Evolutionary conservation across 306 rosid genomes (phyloP).

Genomic region (Sicyos baderoa): DNA sequence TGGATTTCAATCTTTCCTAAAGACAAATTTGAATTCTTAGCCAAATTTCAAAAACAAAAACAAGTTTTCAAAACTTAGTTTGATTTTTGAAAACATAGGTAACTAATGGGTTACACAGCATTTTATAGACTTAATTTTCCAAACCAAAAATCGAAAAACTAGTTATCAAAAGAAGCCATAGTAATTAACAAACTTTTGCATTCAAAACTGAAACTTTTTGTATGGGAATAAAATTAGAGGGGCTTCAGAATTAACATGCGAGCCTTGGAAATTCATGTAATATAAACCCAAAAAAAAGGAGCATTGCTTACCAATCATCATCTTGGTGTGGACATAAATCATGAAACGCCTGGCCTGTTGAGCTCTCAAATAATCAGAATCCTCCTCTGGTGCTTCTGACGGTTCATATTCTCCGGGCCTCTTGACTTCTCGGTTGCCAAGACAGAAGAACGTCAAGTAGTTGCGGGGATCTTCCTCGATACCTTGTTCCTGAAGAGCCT

Average conservation of each 20-base stretch:
- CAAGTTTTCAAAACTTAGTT: too few species aligned
- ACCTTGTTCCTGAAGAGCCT: slow-evolving; percentile 53
- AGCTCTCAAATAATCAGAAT: slow-evolving; percentile 50
- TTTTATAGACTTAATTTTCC: too few species aligned
- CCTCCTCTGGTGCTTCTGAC: slow-evolving; percentile 43
- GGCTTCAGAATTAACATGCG: neutral
- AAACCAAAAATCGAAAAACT: too few species aligned
- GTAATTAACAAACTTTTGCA: neutral
- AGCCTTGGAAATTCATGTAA: neutral
- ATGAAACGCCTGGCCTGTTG: slow-evolving; percentile 61
- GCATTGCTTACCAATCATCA: slow-evolving; percentile 57
- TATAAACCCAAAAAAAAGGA: neutral
- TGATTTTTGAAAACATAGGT: too few species aligned
- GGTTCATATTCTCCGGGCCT: slow-evolving; percentile 59
- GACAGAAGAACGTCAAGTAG: slow-evolving; percentile 78
- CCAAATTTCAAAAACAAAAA: too few species aligned
- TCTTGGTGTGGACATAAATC: slow-evolving; percentile 70
- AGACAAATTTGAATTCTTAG: too few species aligned
- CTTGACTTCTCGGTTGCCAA: slow-evolving; percentile 63
- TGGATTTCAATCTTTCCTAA: too few species aligned
- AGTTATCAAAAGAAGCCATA: too few species aligned
- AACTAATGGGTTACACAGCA: too few species aligned
- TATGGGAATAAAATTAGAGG: neutral
- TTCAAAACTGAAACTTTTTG: neutral
- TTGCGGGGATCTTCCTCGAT: slow-evolving; percentile 55